Conservation (phyloP, 768 basidiomycete genomes). For the Psilocybe sp. region DNA sequence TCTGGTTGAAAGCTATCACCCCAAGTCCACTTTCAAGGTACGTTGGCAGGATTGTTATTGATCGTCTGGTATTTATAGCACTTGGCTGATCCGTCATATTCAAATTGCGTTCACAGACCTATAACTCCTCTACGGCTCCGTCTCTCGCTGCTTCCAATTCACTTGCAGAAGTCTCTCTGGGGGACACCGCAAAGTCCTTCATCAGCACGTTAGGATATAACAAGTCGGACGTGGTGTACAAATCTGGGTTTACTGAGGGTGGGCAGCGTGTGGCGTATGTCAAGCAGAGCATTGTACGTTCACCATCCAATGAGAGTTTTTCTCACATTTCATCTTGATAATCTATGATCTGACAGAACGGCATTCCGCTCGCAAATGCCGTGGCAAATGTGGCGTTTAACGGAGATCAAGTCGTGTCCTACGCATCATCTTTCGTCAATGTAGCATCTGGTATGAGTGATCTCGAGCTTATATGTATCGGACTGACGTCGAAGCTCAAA, state of each 20-base stretch:
- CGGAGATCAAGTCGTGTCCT: conserved; percentile 10
- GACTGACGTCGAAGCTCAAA: neutral
- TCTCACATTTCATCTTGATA: neutral
- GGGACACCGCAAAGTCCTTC: conserved; percentile 14
- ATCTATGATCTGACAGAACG: conserved; percentile 18
- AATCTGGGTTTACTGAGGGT: conserved; percentile 10
- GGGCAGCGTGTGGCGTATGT: conserved; percentile 20
- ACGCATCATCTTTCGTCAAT: conserved; percentile 26
- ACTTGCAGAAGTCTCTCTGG: conserved; percentile 1
- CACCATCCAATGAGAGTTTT: neutral
- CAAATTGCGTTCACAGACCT: conserved; percentile 7
- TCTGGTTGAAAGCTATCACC: conserved; percentile 18
- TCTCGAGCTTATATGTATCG: neutral
- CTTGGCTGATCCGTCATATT: neutral
- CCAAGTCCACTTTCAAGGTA: conserved; percentile 20
- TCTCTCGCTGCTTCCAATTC: neutral
- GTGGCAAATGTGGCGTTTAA: conserved; percentile 33
- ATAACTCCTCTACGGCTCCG: conserved; percentile 1
- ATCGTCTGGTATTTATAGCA: neutral
- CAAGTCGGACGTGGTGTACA: conserved; percentile 9
- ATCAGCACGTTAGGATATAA: conserved; percentile 12
- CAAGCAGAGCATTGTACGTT: conserved; percentile 20
- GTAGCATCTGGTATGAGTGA: conserved; percentile 1
- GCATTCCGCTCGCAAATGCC: conserved; percentile 28
- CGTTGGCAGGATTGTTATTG: neutral